These are phyloP conservation scores for Colletotrichum paranaense DNA, from an alignment of 2,329 filamentous ascomycete genomes.

Conservation along the genomic window DNA sequence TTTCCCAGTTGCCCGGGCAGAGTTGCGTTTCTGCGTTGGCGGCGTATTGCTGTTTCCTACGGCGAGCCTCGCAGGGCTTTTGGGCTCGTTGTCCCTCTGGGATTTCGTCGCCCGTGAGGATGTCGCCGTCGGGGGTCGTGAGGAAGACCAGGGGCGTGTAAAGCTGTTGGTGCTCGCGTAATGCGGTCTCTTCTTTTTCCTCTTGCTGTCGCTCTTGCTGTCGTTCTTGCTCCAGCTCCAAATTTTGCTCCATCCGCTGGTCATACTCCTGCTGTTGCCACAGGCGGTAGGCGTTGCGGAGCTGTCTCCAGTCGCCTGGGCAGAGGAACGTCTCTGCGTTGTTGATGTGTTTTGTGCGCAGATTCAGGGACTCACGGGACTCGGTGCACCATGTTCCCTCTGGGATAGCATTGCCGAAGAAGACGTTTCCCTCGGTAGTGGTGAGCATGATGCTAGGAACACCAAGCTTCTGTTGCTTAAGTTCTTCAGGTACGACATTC, in stretches of 20 bases:
- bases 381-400: not conserved
- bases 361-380: not conserved
- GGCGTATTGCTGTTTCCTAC: not conserved
- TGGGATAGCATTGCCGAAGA: not conserved
- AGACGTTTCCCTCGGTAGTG: not conserved
- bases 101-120: not conserved
- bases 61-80: not conserved
- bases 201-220: not conserved
- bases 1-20: not conserved
- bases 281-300: not conserved
- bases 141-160: not conserved
- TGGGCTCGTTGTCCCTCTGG: not conserved
- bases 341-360: not conserved
- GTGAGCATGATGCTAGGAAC: not conserved
- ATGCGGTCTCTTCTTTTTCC: not conserved
- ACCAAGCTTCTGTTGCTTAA: too few species aligned
- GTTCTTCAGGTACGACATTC: not conserved
- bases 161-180: not conserved
- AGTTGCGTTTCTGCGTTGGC: not conserved
- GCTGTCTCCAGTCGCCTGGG: not conserved
- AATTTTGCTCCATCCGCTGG: not conserved
- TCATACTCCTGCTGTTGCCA: not conserved
- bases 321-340: not conserved
- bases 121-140: not conserved
- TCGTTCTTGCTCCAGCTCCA: not conserved